Evolutionary conservation across 2,329 filamentous ascomycete species (phyloP).

Genomic region (Plectosphaerella sp.): DNA sequence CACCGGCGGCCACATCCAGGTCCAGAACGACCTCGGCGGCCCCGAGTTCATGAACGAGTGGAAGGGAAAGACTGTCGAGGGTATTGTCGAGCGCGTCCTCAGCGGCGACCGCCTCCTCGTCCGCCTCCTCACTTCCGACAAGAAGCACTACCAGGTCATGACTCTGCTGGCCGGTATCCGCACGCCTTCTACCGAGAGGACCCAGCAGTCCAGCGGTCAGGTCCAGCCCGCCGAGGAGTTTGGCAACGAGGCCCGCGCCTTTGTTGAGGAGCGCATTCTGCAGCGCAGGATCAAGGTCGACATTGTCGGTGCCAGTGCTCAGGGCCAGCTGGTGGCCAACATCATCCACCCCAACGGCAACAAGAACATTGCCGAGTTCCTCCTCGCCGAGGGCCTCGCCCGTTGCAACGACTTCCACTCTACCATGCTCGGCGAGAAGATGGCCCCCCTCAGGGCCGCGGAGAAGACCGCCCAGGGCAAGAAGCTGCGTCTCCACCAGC

Average conservation of each 20-base stretch:
- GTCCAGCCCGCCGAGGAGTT: conserved; percentile 83
- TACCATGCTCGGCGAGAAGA: conserved; percentile 81
- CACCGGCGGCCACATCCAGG: conserved; percentile 63
- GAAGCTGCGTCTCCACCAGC: conserved; percentile 76
- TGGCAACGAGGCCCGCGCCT: conserved; percentile 83
- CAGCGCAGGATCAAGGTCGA: conserved; percentile 82
- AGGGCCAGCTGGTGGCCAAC: conserved; percentile 84
- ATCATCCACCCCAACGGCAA: conserved; percentile 87
- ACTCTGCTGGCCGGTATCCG: conserved; percentile 85
- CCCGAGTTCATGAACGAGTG: conserved; percentile 75
- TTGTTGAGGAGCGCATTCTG: conserved; percentile 79
- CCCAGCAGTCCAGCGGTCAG: conserved; percentile 71
- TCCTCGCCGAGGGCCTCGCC: conserved; percentile 84
- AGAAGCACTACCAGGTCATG: conserved; percentile 85
- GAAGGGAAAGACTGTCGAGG: conserved; percentile 82
- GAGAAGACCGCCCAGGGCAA: conserved; percentile 79
- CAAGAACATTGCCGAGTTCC: conserved; percentile 70
- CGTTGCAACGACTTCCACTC: conserved; percentile 96
- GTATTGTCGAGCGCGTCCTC: conserved; percentile 84
- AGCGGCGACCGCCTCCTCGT: conserved; percentile 87
- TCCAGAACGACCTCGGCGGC: conserved; percentile 75
- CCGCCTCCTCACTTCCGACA: conserved; percentile 73
- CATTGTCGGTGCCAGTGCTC: conserved; percentile 81
- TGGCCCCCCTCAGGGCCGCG: conserved; percentile 78
- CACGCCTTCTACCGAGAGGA: conserved; percentile 83